Evolutionary conservation across 768 basidiomycete genomes (phyloP).

Genomic region (Lactarius sanguifluus): DNA sequence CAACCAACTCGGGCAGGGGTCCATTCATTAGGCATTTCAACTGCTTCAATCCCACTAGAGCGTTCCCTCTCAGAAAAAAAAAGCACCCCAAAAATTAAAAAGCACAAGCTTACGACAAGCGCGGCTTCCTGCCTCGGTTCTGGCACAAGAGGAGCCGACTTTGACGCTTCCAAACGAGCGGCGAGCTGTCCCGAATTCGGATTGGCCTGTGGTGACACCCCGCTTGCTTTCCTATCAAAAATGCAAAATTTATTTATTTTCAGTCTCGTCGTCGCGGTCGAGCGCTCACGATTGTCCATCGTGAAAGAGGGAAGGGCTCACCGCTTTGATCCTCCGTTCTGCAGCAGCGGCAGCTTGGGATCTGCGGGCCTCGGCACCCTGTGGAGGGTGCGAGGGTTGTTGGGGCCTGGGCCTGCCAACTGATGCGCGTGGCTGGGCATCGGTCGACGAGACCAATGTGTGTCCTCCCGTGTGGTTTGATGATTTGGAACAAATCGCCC

Average conservation of each 20-base stretch:
- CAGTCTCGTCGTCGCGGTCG: conserved; percentile 6
- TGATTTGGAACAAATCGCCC: conserved; percentile 40
- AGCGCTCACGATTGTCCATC: conserved; percentile 6
- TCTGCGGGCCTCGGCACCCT: conserved; percentile 22
- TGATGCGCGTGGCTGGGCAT: not conserved
- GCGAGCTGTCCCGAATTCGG: conserved; percentile 48
- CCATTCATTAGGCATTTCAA: conserved; percentile 19
- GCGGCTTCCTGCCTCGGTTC: conserved; percentile 42
- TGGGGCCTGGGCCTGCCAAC: not conserved
- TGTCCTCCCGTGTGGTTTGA: conserved; percentile 37
- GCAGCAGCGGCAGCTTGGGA: conserved; percentile 40
- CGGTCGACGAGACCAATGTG: conserved; percentile 30
- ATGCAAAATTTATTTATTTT: not conserved
- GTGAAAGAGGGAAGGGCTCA: conserved; percentile 28
- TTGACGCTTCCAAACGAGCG: conserved; percentile 43
- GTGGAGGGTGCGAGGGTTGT: not conserved
- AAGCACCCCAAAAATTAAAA: conserved; percentile 23
- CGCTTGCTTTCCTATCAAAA: conserved; percentile 41
- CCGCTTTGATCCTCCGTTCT: conserved; percentile 37
- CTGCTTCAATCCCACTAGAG: conserved; percentile 46
- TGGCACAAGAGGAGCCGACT: conserved; percentile 39
- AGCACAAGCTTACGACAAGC: conserved; percentile 45
- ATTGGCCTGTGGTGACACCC: conserved; percentile 45
- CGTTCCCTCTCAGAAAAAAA: conserved; percentile 34
- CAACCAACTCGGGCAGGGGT: not conserved